Percentiles rank a stretch among this genome's conserved stretches.
These are phyloP conservation scores for Rhizopus stolonifer DNA, from an alignment of 371 early-diverging fungal species.

Conservation along the genomic window DNA sequence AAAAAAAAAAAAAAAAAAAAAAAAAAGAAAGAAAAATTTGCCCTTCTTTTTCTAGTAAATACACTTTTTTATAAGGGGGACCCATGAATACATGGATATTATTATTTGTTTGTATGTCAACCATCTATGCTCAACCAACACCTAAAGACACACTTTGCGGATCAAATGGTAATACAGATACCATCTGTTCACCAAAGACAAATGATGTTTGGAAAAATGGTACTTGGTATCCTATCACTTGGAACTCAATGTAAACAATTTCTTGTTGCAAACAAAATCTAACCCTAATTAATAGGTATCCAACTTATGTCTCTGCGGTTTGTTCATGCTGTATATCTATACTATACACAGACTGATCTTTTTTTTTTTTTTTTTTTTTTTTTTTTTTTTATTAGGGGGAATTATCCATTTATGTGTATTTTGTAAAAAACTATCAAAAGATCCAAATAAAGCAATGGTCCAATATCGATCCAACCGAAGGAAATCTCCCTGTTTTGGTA, in stretches of 20 bases:
- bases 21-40: no score
- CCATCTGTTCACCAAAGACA: constrained; percentile 27
- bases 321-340: not conserved
- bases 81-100: not conserved
- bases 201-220: constrained; percentile 27
- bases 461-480: constrained; percentile 10
- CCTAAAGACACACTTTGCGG: constrained; percentile 14
- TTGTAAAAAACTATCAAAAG: constrained; percentile 25
- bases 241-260: constrained; percentile 25
- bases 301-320: constrained; percentile 19
- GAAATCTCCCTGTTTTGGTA: constrained; percentile 16
- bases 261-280: not conserved
- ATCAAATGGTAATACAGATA: constrained; percentile 20
- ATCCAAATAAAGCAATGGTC: constrained; percentile 16
- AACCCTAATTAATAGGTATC: constrained; percentile 9
- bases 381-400: constrained; percentile 13
- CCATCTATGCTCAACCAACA: not conserved
- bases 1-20: no score
- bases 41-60: no score
- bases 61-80: not conserved
- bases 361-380: no score
- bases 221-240: constrained; percentile 30
- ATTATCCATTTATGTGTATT: constrained; percentile 22
- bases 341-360: no score
- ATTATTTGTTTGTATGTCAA: not conserved